Evolutionary conservation across 2,329 filamentous ascomycete species (phyloP), one percentile per base, ranked within the genome.

Genomic region (Neofusicoccum parvum): DNA sequence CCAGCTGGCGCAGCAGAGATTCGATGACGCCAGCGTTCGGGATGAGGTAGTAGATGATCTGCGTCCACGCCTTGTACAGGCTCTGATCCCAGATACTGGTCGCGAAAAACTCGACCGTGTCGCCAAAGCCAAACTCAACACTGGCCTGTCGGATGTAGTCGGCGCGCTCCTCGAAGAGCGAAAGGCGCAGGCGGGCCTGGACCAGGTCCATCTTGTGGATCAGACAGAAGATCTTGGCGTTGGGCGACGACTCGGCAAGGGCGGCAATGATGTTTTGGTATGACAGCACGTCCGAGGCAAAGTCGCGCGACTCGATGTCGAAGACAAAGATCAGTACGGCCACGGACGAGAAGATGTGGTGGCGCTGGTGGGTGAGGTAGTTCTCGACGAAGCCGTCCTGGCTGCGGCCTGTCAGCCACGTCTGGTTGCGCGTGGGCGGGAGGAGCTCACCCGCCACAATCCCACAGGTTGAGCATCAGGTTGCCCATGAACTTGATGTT

Each of bases 121-220:
- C 78, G 53, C 89, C 86, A 75, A 96, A 88, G 17, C 83, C 79
- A 17, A 51, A 65, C 46, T 65, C 53, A 65, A 87, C 85, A 65
- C 91, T 94, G 74, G 92, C 92, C 69, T 88, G 86, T 66, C 90
- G 87, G 68, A 97, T 92, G 64, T 93, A 83, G 36, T 87, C 84
- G 27, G 93, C 90, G 67, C 92, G 90, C 72, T 96, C 91, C 68
- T 94, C 89, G 78, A 96, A 97, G 69, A 97, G 88, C 66, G 87
- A 83, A 74, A 93, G 89, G 67, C 94, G 91, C 70, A 90, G 87
- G 65, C 90, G 87, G 45, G 89, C 87, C 70, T 94, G 91, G 56
- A 98, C 92, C 32, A 99, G 87, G 77, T 99, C 95, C 91, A 99
- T 97, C 81, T 99, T 99, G 88, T 99, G 95, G 70, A 99, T 91